Conservation (phyloP, 208 protist species). For the Porcisia hertigi region DNA sequence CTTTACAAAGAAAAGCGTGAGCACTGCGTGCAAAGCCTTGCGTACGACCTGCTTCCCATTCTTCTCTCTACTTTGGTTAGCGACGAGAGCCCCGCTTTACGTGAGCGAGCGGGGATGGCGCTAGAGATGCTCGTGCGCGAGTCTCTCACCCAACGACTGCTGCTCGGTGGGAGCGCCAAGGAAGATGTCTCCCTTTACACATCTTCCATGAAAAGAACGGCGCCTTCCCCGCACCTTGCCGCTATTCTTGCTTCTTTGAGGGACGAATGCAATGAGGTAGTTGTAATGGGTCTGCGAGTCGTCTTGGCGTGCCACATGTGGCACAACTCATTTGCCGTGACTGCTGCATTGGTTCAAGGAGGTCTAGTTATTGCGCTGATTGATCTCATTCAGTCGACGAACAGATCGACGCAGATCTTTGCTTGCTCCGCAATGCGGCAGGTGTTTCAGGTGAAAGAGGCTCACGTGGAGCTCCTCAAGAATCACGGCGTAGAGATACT, state of each 20-base stretch:
- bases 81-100: constrained; percentile 66
- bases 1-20: constrained; percentile 74
- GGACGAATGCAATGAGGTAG: constrained; percentile 55
- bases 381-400: constrained; percentile 36
- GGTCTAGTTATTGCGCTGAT: constrained; percentile 47
- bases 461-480: constrained; percentile 57
- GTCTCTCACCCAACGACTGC: constrained; percentile 39
- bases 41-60: constrained; percentile 52
- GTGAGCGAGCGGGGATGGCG: constrained; percentile 59
- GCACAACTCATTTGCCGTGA: constrained; percentile 67
- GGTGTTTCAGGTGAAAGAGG: constrained; percentile 79
- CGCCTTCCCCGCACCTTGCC: constrained; percentile 21
- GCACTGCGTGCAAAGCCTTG: constrained; percentile 56
- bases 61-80: constrained; percentile 56
- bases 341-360: constrained; percentile 41
- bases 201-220: constrained; percentile 5
- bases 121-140: constrained; percentile 68
- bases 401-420: constrained; percentile 46
- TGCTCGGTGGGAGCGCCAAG: constrained; percentile 26
- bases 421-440: constrained; percentile 55
- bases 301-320: constrained; percentile 59
- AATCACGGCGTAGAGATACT: constrained; percentile 41
- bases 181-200: constrained; percentile 11
- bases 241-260: constrained; percentile 43
- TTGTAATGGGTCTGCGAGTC: constrained; percentile 62